A percentile compares a stretch with the other conserved stretches of the same genome.
phyloP scores from a whole-genome alignment of 139 green algal genomes.

The Auxenochlorella pyrenoidosa region DNA sequence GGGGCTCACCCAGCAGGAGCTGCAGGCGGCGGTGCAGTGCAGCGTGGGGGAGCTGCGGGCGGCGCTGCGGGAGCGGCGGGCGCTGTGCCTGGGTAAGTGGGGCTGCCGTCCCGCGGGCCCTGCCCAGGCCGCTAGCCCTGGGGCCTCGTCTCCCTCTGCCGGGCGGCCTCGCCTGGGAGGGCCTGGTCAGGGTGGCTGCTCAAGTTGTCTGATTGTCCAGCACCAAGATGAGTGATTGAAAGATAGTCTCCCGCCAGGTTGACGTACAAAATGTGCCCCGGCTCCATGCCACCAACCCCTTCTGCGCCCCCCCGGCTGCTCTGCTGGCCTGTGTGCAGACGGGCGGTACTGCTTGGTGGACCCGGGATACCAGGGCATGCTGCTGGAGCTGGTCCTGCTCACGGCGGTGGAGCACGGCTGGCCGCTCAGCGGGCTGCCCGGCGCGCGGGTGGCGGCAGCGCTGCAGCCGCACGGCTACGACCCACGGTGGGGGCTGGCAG shows the following conservation, averaged over 20 bases:
- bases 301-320: too few species aligned
- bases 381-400: constrained; percentile 69
- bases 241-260: too few species aligned
- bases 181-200: too few species aligned
- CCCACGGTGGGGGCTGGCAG: constrained; percentile 14
- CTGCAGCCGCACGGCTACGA: constrained; percentile 52
- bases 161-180: too few species aligned
- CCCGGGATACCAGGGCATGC: constrained; percentile 47
- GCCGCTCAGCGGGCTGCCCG: constrained; percentile 26
- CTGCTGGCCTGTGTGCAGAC: not conserved
- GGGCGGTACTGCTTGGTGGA: constrained; percentile 56
- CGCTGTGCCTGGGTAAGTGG: constrained; percentile 49
- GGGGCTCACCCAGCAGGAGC: constrained; percentile 50
- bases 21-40: constrained; percentile 57
- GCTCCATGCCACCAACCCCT: too few species aligned
- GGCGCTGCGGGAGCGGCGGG: constrained; percentile 45
- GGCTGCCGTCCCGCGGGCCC: too few species aligned
- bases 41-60: constrained; percentile 45
- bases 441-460: not conserved
- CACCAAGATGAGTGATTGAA: too few species aligned
- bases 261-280: too few species aligned
- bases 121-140: too few species aligned
- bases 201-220: too few species aligned
- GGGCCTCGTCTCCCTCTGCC: too few species aligned
- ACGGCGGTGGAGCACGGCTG: constrained; percentile 42